phyloP scores from a whole-genome alignment of 73 alveolate species.

The Tetrahymena thermophila region DNA sequence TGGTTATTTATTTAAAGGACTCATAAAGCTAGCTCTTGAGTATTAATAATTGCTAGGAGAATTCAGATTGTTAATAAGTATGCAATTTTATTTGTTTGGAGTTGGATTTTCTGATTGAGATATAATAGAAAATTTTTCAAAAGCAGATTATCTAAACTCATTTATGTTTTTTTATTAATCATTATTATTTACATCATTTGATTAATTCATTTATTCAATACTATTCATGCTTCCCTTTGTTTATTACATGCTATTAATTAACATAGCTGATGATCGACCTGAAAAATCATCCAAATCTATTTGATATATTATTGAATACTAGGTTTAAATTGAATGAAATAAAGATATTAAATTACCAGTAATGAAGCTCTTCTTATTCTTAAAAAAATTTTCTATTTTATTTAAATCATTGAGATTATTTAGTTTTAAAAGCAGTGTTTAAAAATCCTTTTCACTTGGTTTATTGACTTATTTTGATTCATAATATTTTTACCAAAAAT shows the following conservation, averaged over 20 bases:
- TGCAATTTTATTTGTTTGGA: not conserved
- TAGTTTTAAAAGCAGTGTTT: not conserved
- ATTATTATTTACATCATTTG: too few relatives aligned
- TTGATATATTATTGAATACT: too few relatives aligned
- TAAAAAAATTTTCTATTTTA: not conserved
- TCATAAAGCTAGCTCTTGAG: not conserved
- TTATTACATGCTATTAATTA: not conserved
- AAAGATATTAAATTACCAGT: not conserved
- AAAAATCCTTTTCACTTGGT: not conserved
- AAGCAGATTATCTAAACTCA: not conserved
- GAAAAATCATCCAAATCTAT: not conserved
- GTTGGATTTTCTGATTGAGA: not conserved
- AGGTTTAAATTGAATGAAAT: not conserved
- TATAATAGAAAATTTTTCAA: not conserved
- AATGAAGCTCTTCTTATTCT: not conserved
- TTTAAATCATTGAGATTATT: not conserved
- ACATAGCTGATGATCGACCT: not conserved
- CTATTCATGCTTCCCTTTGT: not conserved
- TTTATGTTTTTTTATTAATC: too few relatives aligned
- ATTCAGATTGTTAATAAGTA: not conserved
- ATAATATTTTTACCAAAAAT: not conserved
- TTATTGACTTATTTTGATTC: not conserved
- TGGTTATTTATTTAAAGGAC: not conserved
- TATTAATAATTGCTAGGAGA: not conserved
- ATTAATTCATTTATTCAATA: not conserved